These are phyloP conservation scores for Penicillium sp. DNA, from an alignment of 2,329 filamentous ascomycete species.

Conservation along the genomic window DNA sequence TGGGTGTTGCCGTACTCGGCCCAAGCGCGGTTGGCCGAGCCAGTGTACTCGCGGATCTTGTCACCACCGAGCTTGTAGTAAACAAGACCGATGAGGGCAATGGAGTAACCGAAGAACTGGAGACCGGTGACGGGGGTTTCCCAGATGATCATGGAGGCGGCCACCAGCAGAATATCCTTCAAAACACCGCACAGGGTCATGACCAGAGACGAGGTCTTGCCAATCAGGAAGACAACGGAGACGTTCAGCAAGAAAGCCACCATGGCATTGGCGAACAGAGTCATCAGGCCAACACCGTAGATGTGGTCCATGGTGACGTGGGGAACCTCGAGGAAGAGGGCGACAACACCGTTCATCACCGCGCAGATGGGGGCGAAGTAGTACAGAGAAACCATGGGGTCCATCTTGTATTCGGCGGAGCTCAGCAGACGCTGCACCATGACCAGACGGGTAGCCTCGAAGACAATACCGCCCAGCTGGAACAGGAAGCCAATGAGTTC, in stretches of 20 bases:
- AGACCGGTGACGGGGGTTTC: constrained; percentile 68
- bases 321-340: constrained; percentile 70
- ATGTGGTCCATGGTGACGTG: constrained; percentile 72
- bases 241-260: constrained; percentile 80
- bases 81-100: constrained; percentile 66
- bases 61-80: constrained; percentile 74
- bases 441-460: constrained; percentile 79
- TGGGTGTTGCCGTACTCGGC: constrained; percentile 80
- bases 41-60: constrained; percentile 78
- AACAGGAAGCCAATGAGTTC: constrained; percentile 66
- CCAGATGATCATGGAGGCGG: constrained; percentile 75
- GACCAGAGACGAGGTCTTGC: constrained; percentile 80
- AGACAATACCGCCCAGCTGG: constrained; percentile 75
- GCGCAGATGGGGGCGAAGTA: constrained; percentile 88
- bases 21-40: constrained; percentile 76
- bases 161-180: constrained; percentile 81
- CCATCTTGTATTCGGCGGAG: constrained; percentile 81
- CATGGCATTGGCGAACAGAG: constrained; percentile 71
- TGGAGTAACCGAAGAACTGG: constrained; percentile 74
- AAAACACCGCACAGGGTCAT: constrained; percentile 81
- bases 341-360: constrained; percentile 75
- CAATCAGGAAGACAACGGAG: constrained; percentile 80
- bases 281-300: constrained; percentile 64
- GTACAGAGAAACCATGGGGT: constrained; percentile 84
- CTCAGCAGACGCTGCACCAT: constrained; percentile 85